Base-by-base conservation (phyloP, 352 stramenopile genomes). In the Globisporangium nodosum region DNA sequence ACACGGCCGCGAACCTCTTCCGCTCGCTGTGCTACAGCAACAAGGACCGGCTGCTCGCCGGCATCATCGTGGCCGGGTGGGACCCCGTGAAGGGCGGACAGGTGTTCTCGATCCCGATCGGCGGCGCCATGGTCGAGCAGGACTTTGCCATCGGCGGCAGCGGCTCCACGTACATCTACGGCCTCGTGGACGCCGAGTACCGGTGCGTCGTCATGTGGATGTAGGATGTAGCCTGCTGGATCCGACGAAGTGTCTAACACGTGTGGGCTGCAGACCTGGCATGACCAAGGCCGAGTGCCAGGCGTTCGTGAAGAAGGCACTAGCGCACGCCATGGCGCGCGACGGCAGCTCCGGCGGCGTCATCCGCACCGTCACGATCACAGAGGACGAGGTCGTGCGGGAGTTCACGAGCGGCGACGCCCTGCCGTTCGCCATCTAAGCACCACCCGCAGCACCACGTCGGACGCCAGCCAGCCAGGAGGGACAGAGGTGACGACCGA, bases 321-420 rank as follows among this genome's bases (percentile, higher is more conserved):
- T 99, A 60, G 66, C 87, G 39, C 97, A 99, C 80, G 97, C 97
- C 31, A 99, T 99, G 97, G 92, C 96, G 15, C 85, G 97, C 31
- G 97, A 99, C 82, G 97, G 97, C 54, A 98, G 89, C 62, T 99
- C 93, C n/a, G 97, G 97, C 53, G 97, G 97, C 60, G 94, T 99
- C 48, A 99, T 99, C 71, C 87, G 97, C 59, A 98, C 96, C 16
- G 88, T 98, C 58, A 93, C 86, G 56, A 98, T 99, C 61, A 96
- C 84, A 63, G 79, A 90, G 51, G 81, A 94, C 56, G 94, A 95
- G 33, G 83, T 94, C 57, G 80, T 96, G 64, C 88, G 93, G 40
- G 91, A 97, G 58, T 98, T 97, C 67, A 90, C 92, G 35, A 82
- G 85, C 56, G 96, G 96, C 54, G 86, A 98, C 68, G 66, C 85